Conservation (phyloP, 2,329 filamentous ascomycete species). For the Colletotrichum spaethianum region DNA sequence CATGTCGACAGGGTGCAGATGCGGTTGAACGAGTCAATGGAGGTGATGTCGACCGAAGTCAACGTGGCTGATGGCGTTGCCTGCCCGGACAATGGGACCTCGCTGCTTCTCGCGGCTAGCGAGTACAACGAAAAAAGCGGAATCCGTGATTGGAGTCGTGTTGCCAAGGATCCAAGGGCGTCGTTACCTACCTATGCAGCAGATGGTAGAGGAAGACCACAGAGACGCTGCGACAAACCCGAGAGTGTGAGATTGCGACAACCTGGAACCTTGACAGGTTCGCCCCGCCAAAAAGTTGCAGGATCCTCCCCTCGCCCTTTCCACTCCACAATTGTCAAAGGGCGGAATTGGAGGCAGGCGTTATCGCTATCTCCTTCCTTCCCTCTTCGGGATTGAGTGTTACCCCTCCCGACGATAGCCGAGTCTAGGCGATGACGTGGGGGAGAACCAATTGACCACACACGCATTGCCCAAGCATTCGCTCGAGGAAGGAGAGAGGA, state of each 20-base stretch:
- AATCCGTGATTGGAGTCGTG: not conserved
- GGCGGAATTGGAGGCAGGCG: conserved; percentile 27
- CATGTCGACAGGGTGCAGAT: conserved; percentile 22
- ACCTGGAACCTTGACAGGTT: not conserved
- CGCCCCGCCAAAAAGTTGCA: not conserved
- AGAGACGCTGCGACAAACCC: not conserved
- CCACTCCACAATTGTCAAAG: conserved; percentile 1
- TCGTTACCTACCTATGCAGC: too few relatives aligned
- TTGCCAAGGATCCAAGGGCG: not conserved
- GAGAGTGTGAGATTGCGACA: not conserved
- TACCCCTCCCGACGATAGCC: conserved; percentile 36
- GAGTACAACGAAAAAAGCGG: not conserved
- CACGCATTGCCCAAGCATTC: not conserved
- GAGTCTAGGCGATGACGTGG: conserved; percentile 39
- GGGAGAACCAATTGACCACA: not conserved
- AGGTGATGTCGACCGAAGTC: not conserved
- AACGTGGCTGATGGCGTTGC: not conserved
- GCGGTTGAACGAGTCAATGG: conserved; percentile 9
- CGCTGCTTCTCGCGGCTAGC: not conserved
- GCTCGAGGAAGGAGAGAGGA: not conserved
- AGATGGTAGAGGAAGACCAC: not conserved
- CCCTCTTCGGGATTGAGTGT: not conserved
- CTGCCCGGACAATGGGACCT: not conserved
- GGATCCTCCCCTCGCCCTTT: not conserved
- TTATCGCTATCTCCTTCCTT: conserved; percentile 35